phyloP scores from a whole-genome alignment of 83 land plant species.

The Isoetes engelmannii region DNA sequence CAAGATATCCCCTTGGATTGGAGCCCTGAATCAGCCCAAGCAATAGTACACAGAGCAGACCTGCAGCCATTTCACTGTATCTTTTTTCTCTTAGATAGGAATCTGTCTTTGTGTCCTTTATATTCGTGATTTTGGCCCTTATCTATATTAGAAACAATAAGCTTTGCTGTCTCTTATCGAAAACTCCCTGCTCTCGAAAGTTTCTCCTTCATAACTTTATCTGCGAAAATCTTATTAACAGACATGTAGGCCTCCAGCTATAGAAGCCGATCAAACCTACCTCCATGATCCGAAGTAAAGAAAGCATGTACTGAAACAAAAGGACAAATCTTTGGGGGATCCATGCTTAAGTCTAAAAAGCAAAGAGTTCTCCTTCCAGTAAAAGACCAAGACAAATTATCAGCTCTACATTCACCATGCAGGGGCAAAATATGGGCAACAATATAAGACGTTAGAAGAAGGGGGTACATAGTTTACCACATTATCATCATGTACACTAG shows the following conservation, averaged over 20 bases:
- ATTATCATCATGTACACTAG: conserved; percentile 46
- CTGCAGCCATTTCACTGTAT: too few relatives aligned
- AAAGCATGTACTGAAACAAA: conserved; percentile 28
- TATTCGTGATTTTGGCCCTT: too few relatives aligned
- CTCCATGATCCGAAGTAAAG: conserved; percentile 42
- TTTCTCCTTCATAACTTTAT: conserved; percentile 36
- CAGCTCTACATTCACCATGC: conserved; percentile 19
- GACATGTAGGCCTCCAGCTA: conserved; percentile 41
- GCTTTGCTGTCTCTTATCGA: too few relatives aligned
- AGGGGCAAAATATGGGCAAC: conserved; percentile 28
- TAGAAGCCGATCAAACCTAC: conserved; percentile 36
- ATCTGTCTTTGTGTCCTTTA: too few relatives aligned
- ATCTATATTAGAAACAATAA: too few relatives aligned
- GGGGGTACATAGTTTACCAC: conserved; percentile 5
- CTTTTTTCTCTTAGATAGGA: too few relatives aligned
- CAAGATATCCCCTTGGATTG: too few relatives aligned
- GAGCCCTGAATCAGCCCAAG: too few relatives aligned
- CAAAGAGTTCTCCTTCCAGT: conserved; percentile 32
- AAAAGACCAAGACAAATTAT: conserved; percentile 39
- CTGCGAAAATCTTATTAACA: conserved; percentile 44
- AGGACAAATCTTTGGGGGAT: conserved; percentile 32
- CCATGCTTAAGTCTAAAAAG: conserved; percentile 57
- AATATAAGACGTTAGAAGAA: conserved; percentile 11
- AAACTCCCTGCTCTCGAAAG: too few relatives aligned
- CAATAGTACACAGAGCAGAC: too few relatives aligned